phyloP scores from a whole-genome alignment of 768 basidiomycete species.

The Kwoniella mangroviensis region DNA sequence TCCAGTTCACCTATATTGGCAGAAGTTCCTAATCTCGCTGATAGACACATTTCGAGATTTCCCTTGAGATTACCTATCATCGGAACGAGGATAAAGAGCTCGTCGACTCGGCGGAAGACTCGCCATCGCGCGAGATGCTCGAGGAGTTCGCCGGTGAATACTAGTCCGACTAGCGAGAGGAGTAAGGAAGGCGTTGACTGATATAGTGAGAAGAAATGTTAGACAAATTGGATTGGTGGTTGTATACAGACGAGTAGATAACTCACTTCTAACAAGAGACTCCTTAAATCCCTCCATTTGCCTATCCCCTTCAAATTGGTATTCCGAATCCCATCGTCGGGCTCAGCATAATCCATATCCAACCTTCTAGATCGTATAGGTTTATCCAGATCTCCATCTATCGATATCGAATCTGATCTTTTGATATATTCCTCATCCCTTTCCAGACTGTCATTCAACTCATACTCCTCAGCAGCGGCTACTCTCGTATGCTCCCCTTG shows the following conservation, averaged over 20 bases:
- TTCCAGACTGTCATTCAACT: neutral
- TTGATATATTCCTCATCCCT: constrained; percentile 8
- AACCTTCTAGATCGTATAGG: constrained; percentile 1
- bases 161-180: constrained; percentile 77
- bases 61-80: constrained; percentile 90
- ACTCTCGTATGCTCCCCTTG: neutral
- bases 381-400: constrained; percentile 9
- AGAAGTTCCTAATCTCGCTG: constrained; percentile 90
- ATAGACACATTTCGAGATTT: constrained; percentile 98
- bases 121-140: constrained; percentile 89
- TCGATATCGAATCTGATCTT: neutral
- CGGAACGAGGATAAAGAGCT: constrained; percentile 94
- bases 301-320: neutral
- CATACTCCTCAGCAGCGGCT: neutral
- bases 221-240: neutral
- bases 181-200: constrained; percentile 88
- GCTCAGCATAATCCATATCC: constrained; percentile 19
- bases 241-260: no score
- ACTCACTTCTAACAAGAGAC: constrained; percentile 54
- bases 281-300: constrained; percentile 39
- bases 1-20: constrained; percentile 92
- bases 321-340: constrained; percentile 11
- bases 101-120: constrained; percentile 87
- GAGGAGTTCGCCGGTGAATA: constrained; percentile 89
- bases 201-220: neutral